Conservation (phyloP, 176 grass and related monocot species). For the Pontederia crassipes region DNA sequence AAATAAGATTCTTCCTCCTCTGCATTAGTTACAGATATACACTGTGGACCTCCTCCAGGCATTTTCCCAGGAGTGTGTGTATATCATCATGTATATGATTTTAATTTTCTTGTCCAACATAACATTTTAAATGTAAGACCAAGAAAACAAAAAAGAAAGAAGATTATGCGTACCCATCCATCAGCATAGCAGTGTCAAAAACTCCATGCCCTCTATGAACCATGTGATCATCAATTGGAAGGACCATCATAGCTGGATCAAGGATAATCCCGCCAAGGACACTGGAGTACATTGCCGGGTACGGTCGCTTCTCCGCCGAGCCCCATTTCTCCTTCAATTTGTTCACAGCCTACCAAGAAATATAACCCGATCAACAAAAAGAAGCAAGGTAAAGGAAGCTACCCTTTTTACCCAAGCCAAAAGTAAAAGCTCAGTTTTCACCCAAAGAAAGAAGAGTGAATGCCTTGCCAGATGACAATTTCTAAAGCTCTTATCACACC, state of each 20-base stretch:
- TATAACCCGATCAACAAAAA: not conserved
- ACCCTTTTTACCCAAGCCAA: not conserved
- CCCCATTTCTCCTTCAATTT: slow-evolving; percentile 16
- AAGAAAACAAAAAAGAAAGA: not conserved
- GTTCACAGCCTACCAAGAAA: slow-evolving; percentile 1
- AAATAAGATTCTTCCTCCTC: too few species aligned
- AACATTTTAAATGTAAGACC: not conserved
- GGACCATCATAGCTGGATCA: slow-evolving; percentile 70
- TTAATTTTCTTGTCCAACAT: not conserved
- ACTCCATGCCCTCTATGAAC: slow-evolving; percentile 94
- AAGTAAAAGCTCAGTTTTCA: not conserved
- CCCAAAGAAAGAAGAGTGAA: not conserved
- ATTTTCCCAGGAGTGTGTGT: too few species aligned
- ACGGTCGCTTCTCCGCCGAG: slow-evolving; percentile 37
- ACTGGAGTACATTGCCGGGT: slow-evolving; percentile 92
- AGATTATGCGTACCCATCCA: slow-evolving; percentile 47
- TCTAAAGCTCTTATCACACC: too few species aligned
- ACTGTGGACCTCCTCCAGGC: too few species aligned
- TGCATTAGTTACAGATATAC: too few species aligned
- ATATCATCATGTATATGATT: not conserved
- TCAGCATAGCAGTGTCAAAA: slow-evolving; percentile 82
- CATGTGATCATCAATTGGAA: slow-evolving; percentile 93
- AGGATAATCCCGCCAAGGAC: slow-evolving; percentile 74
- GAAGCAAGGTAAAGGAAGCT: not conserved
- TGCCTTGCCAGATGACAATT: too few species aligned